Evolutionary conservation across 192 early-diverging fungal species (phyloP), one percentile per base, ranked within the genome.

Genomic region (Chytriomyces sp.): DNA sequence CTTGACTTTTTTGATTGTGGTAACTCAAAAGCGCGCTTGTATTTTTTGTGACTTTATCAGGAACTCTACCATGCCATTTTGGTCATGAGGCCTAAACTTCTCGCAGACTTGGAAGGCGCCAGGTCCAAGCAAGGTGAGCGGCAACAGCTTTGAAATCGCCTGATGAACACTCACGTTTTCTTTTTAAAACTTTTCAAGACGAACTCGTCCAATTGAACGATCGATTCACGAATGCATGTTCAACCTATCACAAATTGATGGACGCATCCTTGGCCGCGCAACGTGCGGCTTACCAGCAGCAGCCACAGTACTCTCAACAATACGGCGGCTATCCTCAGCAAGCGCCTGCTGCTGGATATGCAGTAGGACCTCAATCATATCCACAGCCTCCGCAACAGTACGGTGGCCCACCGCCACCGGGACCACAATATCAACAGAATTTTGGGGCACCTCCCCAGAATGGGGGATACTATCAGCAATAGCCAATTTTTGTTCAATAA

Each of bases 31-130:
- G 16, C 35, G n/a, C 28, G 18, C 0, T 18, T 16, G 28, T 3
- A 28, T 26, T 64, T 26, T 64, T 64, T 6, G 20, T 24, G 46
- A 1, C 65, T 35, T 60, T 76, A 6, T 24, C 49, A 82, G 77
- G 83, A 87, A 10, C 80, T 92, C 11, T 97, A 99, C 76, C 87
- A 92, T 62, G 85, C 89, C 3, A 92, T 95, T 7, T 77, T 97
- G 63, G 84, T 92, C 20, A 78, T 97, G 67, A 82, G 95, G 53
- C 95, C 96, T 1, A 93, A 94, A 82, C 83, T 99, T 50, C 87
- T 97, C 16, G 91, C 90, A 76, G 84, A 96, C 45, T 89, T 97
- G 67, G 94, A 96, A 70, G 90, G 90, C 57, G 92, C 94, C 61
- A 90, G 87, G 23, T 86, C 90, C 28, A 95, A 94, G 79, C 95